Evolutionary conservation across 345 rosid genomes (phyloP).

Genomic region (Hibiscus trionum): DNA sequence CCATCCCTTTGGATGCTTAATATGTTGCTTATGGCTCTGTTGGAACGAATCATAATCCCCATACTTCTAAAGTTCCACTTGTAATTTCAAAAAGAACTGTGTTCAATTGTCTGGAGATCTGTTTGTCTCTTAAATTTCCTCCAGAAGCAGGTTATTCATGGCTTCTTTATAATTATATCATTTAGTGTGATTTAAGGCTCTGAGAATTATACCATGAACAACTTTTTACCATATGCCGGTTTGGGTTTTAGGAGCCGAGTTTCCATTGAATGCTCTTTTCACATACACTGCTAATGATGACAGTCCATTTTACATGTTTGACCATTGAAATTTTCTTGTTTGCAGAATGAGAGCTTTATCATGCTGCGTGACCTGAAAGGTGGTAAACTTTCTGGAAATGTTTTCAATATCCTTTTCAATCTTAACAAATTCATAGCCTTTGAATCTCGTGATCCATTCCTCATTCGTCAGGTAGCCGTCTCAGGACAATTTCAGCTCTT

Average conservation of each 20-base stretch:
- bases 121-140: neutral
- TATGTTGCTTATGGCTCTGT: neutral
- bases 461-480: conserved; percentile 56
- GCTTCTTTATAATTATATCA: neutral
- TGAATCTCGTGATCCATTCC: conserved; percentile 77
- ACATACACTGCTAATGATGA: neutral
- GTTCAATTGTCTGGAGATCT: neutral
- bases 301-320: neutral
- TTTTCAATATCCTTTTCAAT: conserved; percentile 86
- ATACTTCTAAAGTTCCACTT: neutral
- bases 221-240: neutral
- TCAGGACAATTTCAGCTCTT: neutral
- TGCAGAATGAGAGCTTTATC: conserved; percentile 59
- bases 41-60: neutral
- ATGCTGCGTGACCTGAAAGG: conserved; percentile 57
- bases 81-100: neutral
- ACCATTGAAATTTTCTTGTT: neutral
- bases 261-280: neutral
- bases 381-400: conserved; percentile 65
- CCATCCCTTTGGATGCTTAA: neutral
- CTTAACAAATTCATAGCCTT: conserved; percentile 75
- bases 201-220: neutral
- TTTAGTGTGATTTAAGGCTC: neutral
- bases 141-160: neutral
- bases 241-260: neutral